Base-by-base conservation (phyloP, 495 filamentous ascomycete species). In the Neurospora sp. region DNA sequence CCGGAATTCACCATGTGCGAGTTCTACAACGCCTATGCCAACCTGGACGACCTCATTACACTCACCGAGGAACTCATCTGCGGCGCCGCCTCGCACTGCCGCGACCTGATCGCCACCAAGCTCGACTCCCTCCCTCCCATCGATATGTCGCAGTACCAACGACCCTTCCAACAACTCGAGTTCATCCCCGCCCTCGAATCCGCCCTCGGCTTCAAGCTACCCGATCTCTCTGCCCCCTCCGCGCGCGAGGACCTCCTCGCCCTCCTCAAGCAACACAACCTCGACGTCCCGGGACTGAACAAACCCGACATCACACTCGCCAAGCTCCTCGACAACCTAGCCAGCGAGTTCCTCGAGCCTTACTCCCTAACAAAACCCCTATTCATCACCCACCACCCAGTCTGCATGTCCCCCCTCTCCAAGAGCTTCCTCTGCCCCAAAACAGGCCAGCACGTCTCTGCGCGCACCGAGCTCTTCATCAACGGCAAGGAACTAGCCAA, bases 1-100 rank as follows among this genome's bases (percentile, higher is more conserved):
- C 94, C 96, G 7, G 96, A 99, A 80, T 99, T 98, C 83, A 94
- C 92, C 35, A 98, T 91, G 41, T 98, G 94, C 84, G 96, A 99
- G 82, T 98, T 97, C 86, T 99, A 99, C 81, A 88, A 90, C 70
- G 89, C 93, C 14, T 97, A 94, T 76, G 90, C 92, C 70, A 91
- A 89, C 73, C 86, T 98, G 0, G 85, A 89, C 44, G 89, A 93
- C 41, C 83, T 99, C 37, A 93, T 97, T 75, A 73, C 80, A 31
- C 89, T 89, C 76, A 96, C 93, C 41, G 92, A 95, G 77, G 79
- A 82, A 3, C 80, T 96, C 17, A 82, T 96, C 65, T 83, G 80
- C 27, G 87, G 86, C 41, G 85, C 93, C 16, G 87, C 88, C 12
- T 65, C 80, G 8, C 84, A 86, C 73, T 85, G 89, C 69, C 79